A percentile compares a stretch with the other conserved stretches of the same genome.
Conservation (phyloP, 805 yeast species). For the Clavispora vitiphila region DNA sequence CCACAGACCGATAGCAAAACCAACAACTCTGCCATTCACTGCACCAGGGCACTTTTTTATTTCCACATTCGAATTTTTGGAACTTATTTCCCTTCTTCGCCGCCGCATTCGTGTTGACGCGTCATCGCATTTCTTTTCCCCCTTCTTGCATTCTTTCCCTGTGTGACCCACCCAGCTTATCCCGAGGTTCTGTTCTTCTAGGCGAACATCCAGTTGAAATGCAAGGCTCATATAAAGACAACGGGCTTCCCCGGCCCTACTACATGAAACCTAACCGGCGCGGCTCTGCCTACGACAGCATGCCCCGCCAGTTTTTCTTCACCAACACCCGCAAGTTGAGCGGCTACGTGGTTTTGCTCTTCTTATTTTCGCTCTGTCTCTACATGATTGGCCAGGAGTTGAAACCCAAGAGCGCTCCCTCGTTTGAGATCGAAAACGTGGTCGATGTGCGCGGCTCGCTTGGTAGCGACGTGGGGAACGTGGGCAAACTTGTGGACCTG, state of each 20-base stretch:
- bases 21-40: too few species aligned
- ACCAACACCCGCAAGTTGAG: constrained; percentile 33
- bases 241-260: constrained; percentile 43
- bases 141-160: not conserved
- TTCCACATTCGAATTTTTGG: not conserved
- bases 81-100: not conserved
- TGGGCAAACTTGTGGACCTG: constrained; percentile 24
- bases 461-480: constrained; percentile 26
- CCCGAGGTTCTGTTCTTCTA: not conserved
- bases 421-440: constrained; percentile 23
- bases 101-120: not conserved
- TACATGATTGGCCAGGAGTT: constrained; percentile 35
- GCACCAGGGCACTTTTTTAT: not conserved
- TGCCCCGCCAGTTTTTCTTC: constrained; percentile 28
- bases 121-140: not conserved
- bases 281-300: constrained; percentile 31
- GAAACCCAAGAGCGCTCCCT: constrained; percentile 22
- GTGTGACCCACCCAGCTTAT: not conserved
- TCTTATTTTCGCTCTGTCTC: constrained; percentile 29
- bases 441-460: constrained; percentile 6
- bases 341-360: constrained; percentile 34
- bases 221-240: constrained; percentile 41
- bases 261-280: constrained; percentile 41
- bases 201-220: constrained; percentile 11
- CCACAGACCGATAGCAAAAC: not conserved